Conservation (phyloP, 2,329 filamentous ascomycete genomes). For the Aquanectria penicillioides region DNA sequence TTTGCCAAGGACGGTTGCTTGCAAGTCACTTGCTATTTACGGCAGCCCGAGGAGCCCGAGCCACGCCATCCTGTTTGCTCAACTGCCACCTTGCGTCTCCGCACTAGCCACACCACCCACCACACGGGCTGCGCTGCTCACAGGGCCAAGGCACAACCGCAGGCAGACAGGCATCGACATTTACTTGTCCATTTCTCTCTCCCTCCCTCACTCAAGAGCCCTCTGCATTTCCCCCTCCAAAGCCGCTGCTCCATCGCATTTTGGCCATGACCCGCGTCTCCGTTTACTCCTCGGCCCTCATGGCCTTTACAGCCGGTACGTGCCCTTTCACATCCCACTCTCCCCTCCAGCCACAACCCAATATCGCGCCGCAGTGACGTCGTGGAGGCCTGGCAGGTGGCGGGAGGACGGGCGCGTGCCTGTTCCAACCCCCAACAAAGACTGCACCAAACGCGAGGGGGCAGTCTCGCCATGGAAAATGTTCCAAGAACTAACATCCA, state of each 20-base stretch:
- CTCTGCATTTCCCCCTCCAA: not conserved
- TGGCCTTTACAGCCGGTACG: conserved; percentile 56
- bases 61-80: not conserved
- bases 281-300: conserved; percentile 55
- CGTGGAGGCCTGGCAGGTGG: conserved; percentile 11
- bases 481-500: conserved; percentile 43
- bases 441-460: not conserved
- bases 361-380: conserved; percentile 39
- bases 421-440: not conserved
- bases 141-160: conserved; percentile 29
- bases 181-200: conserved; percentile 27
- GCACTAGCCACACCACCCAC: conserved; percentile 28
- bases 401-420: not conserved
- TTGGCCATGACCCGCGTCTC: conserved; percentile 54
- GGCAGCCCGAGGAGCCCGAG: conserved; percentile 7
- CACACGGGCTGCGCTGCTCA: too few relatives aligned
- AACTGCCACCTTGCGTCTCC: conserved; percentile 37
- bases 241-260: conserved; percentile 5
- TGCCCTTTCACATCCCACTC: conserved; percentile 25
- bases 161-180: conserved; percentile 36
- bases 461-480: not conserved
- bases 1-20: too few relatives aligned
- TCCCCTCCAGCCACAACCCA: conserved; percentile 19
- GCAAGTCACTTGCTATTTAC: conserved; percentile 9
- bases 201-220: conserved; percentile 1